These are phyloP conservation scores for Hymenoscyphus salicellus DNA, from an alignment of 2,329 filamentous ascomycete species.

Conservation along the genomic window DNA sequence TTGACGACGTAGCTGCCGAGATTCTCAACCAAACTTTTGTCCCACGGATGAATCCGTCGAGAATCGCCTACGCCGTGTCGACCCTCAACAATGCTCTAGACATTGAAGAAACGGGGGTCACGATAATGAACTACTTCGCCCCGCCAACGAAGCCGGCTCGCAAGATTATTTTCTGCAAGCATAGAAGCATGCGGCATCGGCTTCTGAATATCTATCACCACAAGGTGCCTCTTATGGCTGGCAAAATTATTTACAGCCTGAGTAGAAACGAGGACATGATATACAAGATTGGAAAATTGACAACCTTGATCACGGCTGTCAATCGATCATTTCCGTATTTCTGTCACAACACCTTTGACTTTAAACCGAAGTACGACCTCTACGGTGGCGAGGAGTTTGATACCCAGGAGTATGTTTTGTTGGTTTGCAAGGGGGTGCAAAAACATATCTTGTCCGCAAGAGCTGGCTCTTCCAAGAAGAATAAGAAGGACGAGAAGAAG, in stretches of 20 bases:
- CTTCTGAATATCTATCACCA: neutral
- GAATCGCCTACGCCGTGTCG: constrained; percentile 1
- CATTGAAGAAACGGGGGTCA: neutral
- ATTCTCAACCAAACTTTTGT: constrained; percentile 9
- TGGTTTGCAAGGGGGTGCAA: constrained; percentile 13
- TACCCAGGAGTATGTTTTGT: constrained; percentile 9
- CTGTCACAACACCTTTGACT: constrained; percentile 13
- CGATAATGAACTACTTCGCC: neutral
- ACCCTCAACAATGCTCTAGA: neutral
- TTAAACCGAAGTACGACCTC: neutral
- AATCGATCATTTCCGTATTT: constrained; percentile 14
- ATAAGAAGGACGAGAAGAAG: neutral
- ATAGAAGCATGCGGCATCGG: neutral
- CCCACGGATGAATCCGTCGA: neutral
- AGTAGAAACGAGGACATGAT: constrained; percentile 5
- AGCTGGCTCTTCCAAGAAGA: neutral
- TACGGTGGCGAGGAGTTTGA: constrained; percentile 1
- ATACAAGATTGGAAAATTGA: neutral
- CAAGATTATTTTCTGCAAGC: neutral
- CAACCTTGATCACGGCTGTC: constrained; percentile 1
- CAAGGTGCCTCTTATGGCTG: neutral
- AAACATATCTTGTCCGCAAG: neutral
- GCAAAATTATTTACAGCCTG: neutral
- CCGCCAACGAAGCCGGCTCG: neutral
- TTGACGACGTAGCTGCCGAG: constrained; percentile 10